Percentiles rank a stretch among this genome's conserved stretches.
These are phyloP conservation scores for Niveomyces coronatus DNA, from an alignment of 2,329 filamentous ascomycete genomes.

Conservation along the genomic window DNA sequence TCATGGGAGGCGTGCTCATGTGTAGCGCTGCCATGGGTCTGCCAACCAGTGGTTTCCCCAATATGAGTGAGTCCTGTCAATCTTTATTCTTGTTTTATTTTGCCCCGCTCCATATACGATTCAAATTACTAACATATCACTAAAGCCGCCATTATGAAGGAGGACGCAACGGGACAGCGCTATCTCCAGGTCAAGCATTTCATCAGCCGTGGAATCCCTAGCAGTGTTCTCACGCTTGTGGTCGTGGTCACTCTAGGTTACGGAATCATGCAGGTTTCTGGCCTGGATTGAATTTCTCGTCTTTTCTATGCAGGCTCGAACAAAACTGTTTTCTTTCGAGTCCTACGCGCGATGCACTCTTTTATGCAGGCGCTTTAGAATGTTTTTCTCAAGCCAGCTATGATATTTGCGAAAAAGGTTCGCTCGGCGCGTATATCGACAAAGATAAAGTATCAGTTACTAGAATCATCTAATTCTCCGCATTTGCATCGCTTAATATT, in stretches of 20 bases:
- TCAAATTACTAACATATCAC: conserved; percentile 16
- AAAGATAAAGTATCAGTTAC: no score
- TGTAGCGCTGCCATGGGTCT: conserved; percentile 93
- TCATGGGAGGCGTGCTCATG: conserved; percentile 94
- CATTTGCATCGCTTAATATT: no score
- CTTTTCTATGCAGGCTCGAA: no score
- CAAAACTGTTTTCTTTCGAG: no score
- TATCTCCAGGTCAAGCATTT: conserved; percentile 93
- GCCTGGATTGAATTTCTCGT: conserved; percentile 43
- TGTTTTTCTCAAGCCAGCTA: no score
- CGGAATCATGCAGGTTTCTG: conserved; percentile 71
- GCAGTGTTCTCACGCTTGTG: conserved; percentile 67
- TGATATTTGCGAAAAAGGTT: no score
- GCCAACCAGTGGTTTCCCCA: conserved; percentile 93
- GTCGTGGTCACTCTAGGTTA: conserved; percentile 88
- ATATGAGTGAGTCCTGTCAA: conserved; percentile 99
- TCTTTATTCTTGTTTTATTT: no score
- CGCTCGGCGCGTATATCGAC: no score
- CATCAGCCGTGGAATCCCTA: conserved; percentile 83
- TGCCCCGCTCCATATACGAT: no score
- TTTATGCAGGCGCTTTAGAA: no score
- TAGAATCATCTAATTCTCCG: no score
- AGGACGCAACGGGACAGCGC: conserved; percentile 83
- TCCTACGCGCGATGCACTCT: no score
- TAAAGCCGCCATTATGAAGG: conserved; percentile 95